Base-by-base conservation (phyloP, 1,139 yeast genomes). In the Debaryomyces sp. region DNA sequence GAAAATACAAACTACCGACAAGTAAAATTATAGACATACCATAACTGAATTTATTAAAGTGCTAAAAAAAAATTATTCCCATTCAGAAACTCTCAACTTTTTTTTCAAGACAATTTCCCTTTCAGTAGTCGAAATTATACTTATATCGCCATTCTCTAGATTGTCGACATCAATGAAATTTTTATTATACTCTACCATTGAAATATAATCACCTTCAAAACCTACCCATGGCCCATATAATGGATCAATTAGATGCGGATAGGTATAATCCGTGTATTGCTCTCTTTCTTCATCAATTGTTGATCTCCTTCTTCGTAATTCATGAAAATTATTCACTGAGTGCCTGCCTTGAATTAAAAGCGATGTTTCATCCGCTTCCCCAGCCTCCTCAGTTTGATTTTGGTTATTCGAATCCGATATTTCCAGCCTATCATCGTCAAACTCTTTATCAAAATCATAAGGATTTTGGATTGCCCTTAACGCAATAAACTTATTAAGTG, bases 241-340 rank as follows among this genome's bases (percentile, higher is more conserved):
- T 6, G 78, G 75, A 50, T 79, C 81, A 2, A 63, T 61, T 41
- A 81, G 60, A 47, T 67, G 67, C 0, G 87, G 87, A 55, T 80
- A 76, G 0, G 78, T 73, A 55, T 81, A 81, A 51, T 75, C 80
- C 17, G 78, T 73, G 46, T 63, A 72, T 51, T 72, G 71, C 55
- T 81, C 85, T 53, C 85, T 61, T 54, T 81, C 81, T 56, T 81
- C 86, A 57, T 81, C 85, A 33, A 81, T 71, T 0, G 86, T 81
- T 29, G 77, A 72, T 21, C 70, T 59, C 46, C 78, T 61, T 53
- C 78, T 54, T 22, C 60, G 57, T 40, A 44, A 45, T 15, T 41
- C 48, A 5, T 47, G 49, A 13, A 22, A 5, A 10, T 44, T 30
- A 7, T 41, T 21, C n/a, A 29, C 27, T 13, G 45, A 15, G 10